These are phyloP conservation scores for Stephania cephalantha DNA, from an alignment of 164 flowering plant species.

Conservation along the genomic window DNA sequence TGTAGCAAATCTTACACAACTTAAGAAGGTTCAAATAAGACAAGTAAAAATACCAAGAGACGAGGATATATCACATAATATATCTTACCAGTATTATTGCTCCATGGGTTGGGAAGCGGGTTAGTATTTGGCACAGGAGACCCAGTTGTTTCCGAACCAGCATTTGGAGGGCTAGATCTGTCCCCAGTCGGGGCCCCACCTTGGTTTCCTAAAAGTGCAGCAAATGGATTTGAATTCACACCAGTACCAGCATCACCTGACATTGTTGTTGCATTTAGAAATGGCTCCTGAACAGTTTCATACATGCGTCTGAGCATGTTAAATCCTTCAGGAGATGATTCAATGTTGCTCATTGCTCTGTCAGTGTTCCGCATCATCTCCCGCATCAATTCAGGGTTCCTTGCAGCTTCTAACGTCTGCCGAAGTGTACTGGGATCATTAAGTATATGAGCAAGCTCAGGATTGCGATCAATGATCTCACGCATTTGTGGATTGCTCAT, in stretches of 20 bases:
- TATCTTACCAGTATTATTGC: constrained; percentile 32
- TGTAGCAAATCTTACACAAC: neutral
- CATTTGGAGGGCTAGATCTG: constrained; percentile 39
- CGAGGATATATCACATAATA: neutral
- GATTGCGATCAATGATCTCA: constrained; percentile 85
- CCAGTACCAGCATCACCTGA: constrained; percentile 57
- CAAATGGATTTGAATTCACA: constrained; percentile 63
- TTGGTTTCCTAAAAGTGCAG: constrained; percentile 70
- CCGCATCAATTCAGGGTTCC: constrained; percentile 96
- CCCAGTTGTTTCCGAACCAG: constrained; percentile 45
- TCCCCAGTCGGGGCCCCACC: constrained; percentile 36
- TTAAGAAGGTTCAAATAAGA: neutral
- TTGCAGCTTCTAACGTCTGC: constrained; percentile 85
- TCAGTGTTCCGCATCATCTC: constrained; percentile 99
- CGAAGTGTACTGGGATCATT: constrained; percentile 82
- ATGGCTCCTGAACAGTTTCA: constrained; percentile 96
- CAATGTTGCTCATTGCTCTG: constrained; percentile 96
- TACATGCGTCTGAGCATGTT: constrained; percentile 98
- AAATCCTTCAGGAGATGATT: constrained; percentile 93
- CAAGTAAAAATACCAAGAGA: neutral
- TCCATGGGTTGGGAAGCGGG: constrained; percentile 95
- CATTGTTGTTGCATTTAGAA: constrained; percentile 80
- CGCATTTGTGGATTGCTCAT: constrained; percentile 96
- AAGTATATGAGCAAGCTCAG: constrained; percentile 86
- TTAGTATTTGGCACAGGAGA: constrained; percentile 68